Percentiles rank a stretch among this genome's conserved stretches.
Conservation (phyloP, 768 basidiomycete species). For the Aureoboletus auriporus region DNA sequence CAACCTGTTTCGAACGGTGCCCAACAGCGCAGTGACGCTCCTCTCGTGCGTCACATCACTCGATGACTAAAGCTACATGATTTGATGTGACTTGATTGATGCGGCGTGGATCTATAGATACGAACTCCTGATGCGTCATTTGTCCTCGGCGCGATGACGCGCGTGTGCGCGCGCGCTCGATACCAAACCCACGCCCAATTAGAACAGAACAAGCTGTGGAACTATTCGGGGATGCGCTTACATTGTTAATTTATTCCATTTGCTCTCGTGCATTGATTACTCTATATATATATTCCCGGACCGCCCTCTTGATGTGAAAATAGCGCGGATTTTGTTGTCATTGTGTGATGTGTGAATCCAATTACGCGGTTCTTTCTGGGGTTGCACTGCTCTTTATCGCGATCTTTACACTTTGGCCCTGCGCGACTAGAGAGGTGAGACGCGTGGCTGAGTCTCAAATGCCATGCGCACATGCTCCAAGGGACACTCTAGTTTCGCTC, state of each 20-base stretch:
- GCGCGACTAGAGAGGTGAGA: conserved; percentile 21
- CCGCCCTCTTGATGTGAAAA: conserved; percentile 4
- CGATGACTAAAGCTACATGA: too few relatives aligned
- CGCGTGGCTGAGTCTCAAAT: neutral
- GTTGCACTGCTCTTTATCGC: too few relatives aligned
- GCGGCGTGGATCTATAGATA: conserved; percentile 16
- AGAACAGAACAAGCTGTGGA: conserved; percentile 11
- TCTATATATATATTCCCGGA: neutral
- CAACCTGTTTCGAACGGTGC: conserved; percentile 92
- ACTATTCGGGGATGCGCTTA: conserved; percentile 2
- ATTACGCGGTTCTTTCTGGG: too few relatives aligned
- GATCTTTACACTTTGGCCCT: neutral
- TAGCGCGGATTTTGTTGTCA: conserved; percentile 1
- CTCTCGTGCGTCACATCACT: conserved; percentile 36
- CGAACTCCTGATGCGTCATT: conserved; percentile 32
- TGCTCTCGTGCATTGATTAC: conserved; percentile 1
- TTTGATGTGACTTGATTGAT: too few relatives aligned
- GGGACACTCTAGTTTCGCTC: neutral
- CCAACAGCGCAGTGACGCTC: conserved; percentile 95
- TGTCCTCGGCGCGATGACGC: conserved; percentile 18
- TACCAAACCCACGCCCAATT: conserved; percentile 14
- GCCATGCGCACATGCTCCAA: neutral
- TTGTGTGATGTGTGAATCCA: conserved; percentile 8
- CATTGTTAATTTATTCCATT: conserved; percentile 12
- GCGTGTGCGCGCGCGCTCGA: conserved; percentile 1